Conservation (phyloP, 1,139 yeast species). For the Lodderomyces margitis region DNA sequence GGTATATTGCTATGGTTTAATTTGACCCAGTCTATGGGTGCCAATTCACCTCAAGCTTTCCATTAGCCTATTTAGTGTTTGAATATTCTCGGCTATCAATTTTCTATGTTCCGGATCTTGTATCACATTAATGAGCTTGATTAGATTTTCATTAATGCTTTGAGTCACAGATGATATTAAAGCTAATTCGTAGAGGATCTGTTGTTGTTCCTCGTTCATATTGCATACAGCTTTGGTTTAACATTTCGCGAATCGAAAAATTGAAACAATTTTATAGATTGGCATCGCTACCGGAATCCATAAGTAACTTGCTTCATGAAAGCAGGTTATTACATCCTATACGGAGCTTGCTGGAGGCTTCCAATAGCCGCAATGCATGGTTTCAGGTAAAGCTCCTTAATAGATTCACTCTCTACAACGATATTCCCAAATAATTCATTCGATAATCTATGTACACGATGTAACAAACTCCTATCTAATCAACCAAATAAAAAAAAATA, state of each 20-base stretch:
- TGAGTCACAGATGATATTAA: slow-evolving; percentile 33
- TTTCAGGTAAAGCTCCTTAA: no score
- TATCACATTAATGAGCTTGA: slow-evolving; percentile 23
- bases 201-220: slow-evolving; percentile 20
- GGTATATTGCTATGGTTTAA: no score
- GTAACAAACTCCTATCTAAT: background rate
- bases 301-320: no score
- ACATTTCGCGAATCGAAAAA: no score
- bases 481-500: background rate
- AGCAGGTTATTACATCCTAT: no score
- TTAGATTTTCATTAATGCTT: slow-evolving; percentile 28
- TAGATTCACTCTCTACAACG: background rate
- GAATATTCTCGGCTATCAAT: slow-evolving; percentile 5
- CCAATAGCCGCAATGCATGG: no score
- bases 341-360: no score
- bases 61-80: slow-evolving; percentile 10
- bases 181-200: slow-evolving; percentile 30
- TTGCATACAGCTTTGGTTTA: no score
- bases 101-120: slow-evolving; percentile 10
- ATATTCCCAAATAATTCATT: background rate
- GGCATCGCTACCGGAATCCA: no score
- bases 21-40: no score
- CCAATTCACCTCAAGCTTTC: background rate
- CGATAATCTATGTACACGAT: background rate
- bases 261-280: no score